Percentiles rank a stretch among this genome's conserved stretches.
Evolutionary conservation across 352 stramenopile genomes (phyloP).

Genomic region (Blastocystis sp.): DNA sequence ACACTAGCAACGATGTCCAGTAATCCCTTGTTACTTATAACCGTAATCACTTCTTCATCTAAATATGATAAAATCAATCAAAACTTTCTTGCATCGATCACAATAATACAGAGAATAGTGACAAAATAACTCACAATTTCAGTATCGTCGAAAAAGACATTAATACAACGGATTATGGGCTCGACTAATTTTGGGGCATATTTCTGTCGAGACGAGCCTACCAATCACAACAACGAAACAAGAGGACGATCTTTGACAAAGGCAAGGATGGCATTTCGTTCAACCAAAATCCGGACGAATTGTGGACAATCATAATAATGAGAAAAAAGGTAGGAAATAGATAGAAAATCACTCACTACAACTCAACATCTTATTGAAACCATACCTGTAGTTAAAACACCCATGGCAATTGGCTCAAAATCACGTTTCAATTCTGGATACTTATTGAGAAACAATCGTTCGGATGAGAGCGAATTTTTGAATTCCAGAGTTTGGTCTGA

Average conservation of each 20-base stretch:
- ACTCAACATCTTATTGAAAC: background rate
- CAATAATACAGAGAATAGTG: background rate
- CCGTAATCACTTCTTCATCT: background rate
- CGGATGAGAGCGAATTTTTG: conserved; percentile 56
- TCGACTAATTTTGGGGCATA: background rate
- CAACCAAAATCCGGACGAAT: background rate
- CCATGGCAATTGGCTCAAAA: conserved; percentile 5
- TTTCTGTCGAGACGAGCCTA: background rate
- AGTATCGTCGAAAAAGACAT: background rate
- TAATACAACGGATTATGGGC: background rate
- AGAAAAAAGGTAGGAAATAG: conserved; percentile 4
- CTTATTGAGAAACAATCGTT: conserved; percentile 38
- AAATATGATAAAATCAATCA: background rate
- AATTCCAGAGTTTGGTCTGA: conserved; percentile 46
- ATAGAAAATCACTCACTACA: conserved; percentile 42
- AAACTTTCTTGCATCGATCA: background rate
- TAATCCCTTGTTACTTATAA: background rate
- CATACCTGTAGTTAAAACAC: background rate
- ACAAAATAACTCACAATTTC: conserved; percentile 10
- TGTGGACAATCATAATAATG: conserved; percentile 24
- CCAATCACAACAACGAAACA: no score
- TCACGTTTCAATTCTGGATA: conserved; percentile 25
- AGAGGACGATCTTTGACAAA: background rate
- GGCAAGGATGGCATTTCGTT: background rate
- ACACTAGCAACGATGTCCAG: background rate